Conservation (phyloP, 73 alveolate genomes). For the Stentor coeruleus region DNA sequence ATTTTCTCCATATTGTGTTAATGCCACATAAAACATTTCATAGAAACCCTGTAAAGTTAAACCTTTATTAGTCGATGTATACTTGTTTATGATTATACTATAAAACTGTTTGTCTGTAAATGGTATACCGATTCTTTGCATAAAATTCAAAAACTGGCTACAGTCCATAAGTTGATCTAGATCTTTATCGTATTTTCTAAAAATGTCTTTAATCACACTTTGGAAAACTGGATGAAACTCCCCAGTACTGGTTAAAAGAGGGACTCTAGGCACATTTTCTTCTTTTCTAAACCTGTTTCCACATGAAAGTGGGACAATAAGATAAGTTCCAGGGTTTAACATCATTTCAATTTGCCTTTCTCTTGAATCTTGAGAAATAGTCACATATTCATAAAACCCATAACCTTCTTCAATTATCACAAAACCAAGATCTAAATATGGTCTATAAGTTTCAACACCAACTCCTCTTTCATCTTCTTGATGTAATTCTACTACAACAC, state of each 20-base stretch:
- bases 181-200: neutral
- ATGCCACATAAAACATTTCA: constrained; percentile 7
- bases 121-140: neutral
- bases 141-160: neutral
- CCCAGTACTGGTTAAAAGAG: constrained; percentile 8
- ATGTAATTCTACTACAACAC: constrained; percentile 14
- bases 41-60: constrained; percentile 17
- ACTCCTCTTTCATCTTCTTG: constrained; percentile 25
- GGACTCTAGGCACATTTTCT: neutral
- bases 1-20: neutral
- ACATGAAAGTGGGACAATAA: constrained; percentile 8
- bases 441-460: neutral
- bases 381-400: neutral
- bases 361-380: neutral
- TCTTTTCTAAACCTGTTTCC: neutral
- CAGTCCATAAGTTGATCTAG: neutral
- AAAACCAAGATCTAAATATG: neutral
- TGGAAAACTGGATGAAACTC: constrained; percentile 10
- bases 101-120: neutral
- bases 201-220: constrained; percentile 23
- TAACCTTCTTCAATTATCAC: neutral
- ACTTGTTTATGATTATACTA: neutral
- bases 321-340: constrained; percentile 17
- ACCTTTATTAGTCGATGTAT: neutral
- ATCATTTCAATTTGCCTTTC: neutral